Evolutionary conservation across 192 early-diverging fungal species (phyloP).

Genomic region (Backusella westeae): DNA sequence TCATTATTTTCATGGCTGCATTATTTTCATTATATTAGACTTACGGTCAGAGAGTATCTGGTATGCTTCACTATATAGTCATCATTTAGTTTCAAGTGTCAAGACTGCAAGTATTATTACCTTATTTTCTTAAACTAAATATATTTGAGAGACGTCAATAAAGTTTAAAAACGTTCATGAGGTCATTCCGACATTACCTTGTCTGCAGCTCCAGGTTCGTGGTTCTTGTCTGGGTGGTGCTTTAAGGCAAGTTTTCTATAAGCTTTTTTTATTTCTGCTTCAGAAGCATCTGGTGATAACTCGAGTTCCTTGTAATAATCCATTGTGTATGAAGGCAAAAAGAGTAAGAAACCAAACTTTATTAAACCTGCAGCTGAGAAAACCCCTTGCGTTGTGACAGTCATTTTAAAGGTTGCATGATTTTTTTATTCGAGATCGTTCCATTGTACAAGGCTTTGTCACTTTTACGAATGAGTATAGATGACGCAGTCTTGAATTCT

Average conservation of each 20-base stretch:
- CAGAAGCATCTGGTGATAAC: slow-evolving; percentile 52
- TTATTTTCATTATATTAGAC: neutral
- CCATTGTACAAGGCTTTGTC: neutral
- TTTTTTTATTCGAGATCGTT: neutral
- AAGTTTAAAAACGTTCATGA: neutral
- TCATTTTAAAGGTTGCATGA: neutral
- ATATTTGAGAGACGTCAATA: neutral
- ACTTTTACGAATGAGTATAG: neutral
- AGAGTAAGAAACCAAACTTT: neutral
- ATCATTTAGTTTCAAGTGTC: neutral
- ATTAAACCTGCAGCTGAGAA: neutral
- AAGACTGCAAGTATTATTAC: neutral
- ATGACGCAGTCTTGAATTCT: neutral
- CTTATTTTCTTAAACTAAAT: slow-evolving; percentile 24
- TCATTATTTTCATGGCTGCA: neutral
- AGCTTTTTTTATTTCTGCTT: slow-evolving; percentile 72
- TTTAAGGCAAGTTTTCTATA: slow-evolving; percentile 71
- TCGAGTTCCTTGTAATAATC: slow-evolving; percentile 74
- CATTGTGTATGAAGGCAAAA: neutral
- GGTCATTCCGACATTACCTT: slow-evolving; percentile 19
- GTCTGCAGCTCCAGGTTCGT: slow-evolving; percentile 19
- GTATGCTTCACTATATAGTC: slow-evolving; percentile 31
- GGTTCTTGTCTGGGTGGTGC: slow-evolving; percentile 68
- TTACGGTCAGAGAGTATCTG: slow-evolving; percentile 38
- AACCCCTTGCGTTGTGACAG: neutral